Evolutionary conservation across 768 basidiomycete genomes (phyloP).

Genomic region (Rubroboletus satanas): DNA sequence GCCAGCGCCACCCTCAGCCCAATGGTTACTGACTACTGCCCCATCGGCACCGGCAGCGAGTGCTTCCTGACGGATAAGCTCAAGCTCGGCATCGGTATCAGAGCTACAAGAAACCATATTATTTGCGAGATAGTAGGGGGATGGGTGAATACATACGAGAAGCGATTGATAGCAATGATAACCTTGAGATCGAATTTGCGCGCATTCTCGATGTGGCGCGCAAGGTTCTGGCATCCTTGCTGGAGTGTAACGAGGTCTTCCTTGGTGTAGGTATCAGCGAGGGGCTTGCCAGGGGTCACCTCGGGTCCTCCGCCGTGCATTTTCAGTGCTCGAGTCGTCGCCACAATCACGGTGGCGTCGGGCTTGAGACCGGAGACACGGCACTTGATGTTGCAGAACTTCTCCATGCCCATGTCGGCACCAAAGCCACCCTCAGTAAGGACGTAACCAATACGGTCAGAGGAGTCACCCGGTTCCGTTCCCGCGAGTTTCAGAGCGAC

Average conservation of each 20-base stretch:
- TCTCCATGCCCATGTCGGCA: conserved; percentile 99
- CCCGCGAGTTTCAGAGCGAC: conserved; percentile 97
- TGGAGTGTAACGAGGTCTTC: conserved; percentile 87
- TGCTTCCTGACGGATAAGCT: conserved; percentile 75
- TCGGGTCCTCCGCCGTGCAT: conserved; percentile 99
- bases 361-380: conserved; percentile 88
- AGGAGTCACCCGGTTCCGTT: conserved; percentile 82
- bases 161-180: conserved; percentile 92
- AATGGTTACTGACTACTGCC: conserved; percentile 94
- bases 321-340: conserved; percentile 95
- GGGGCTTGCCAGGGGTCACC: conserved; percentile 91
- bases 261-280: conserved; percentile 90
- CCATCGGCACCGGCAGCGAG: conserved; percentile 88
- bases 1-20: conserved; percentile 93
- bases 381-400: conserved; percentile 99
- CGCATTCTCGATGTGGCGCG: conserved; percentile 90
- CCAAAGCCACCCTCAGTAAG: conserved; percentile 98
- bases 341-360: conserved; percentile 93
- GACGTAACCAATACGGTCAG: conserved; percentile 86
- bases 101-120: conserved; percentile 44
- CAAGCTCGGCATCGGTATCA: conserved; percentile 87
- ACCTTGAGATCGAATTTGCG: conserved; percentile 97
- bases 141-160: conserved; percentile 60
- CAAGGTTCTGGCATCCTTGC: conserved; percentile 90
- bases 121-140: not conserved